Base-by-base conservation (phyloP, 148 eudicot species). In the Diospyros lotus region DNA sequence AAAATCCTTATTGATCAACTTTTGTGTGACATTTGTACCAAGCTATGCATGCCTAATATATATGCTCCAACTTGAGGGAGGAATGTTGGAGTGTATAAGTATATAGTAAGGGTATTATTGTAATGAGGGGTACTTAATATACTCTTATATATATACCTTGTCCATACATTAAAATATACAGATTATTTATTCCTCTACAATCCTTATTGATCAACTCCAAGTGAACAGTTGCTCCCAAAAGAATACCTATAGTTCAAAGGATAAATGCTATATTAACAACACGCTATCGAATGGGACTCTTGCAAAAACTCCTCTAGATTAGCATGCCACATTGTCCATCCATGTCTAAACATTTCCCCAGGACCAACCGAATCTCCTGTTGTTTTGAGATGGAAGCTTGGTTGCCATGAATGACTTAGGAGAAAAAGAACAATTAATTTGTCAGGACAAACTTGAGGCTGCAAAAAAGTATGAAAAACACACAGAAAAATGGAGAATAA, bases 401-500 rank as follows among this genome's bases (percentile, higher is more conserved):
- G 9, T 58, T 58, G 41, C 64, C 51, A 50, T 18, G 6, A 38
- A 12, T 4, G 38, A 68, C 11, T 50, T 68, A 11, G 44, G 46
- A 51, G 52, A 43, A 18, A 7, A 1, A 50, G 2, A 7, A 6
- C 5, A 39, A 12, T 55, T 3, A 59, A 18, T 6, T 66, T 66
- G 69, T 46, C 0, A 2, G 9, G 5, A 7, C 55, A 55, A 43
- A 38, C 4, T 64, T 12, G 6, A 54, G 56, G 13, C 55, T 2
- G 52, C 38, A 59, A 58, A 64, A 2, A 54, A 62, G 38, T 53
- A 71, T 12, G 41, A 38, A 44, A 43, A 66, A 58, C 70, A 52
- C 14, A 48, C 53, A 73, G 66, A 17, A 55, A 58, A 63, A 41
- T 28, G 10, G 10, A 73, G 58, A 61, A 68, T 60, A 53, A 73